Evolutionary conservation across 1,284 basidiomycete genomes (phyloP).

Genomic region (Malassezia obtusa): DNA sequence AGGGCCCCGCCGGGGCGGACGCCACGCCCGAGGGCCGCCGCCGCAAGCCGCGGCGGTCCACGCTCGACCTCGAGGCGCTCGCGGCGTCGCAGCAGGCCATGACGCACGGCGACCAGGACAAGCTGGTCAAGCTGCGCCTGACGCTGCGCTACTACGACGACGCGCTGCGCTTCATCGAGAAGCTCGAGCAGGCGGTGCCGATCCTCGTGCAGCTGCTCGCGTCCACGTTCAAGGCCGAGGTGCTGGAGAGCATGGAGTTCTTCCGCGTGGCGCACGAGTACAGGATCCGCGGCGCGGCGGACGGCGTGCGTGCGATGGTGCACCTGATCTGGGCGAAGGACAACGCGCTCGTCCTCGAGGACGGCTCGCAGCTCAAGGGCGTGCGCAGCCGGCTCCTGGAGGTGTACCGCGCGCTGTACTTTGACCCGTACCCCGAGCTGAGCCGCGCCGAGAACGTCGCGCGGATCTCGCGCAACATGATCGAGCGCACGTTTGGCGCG

Average conservation of each 20-base stretch:
- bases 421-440: constrained; percentile 55
- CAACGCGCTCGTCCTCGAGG: constrained; percentile 68
- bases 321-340: constrained; percentile 97
- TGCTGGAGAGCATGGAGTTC: constrained; percentile 89
- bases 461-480: constrained; percentile 95
- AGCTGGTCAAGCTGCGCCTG: constrained; percentile 62
- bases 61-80: constrained; percentile 41
- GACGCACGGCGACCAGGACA: constrained; percentile 33
- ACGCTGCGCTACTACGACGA: constrained; percentile 80
- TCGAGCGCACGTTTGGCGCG: constrained; percentile 54
- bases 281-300: constrained; percentile 57
- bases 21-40: constrained; percentile 4
- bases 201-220: constrained; percentile 69
- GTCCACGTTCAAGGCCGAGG: constrained; percentile 83
- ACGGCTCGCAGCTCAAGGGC: constrained; percentile 75
- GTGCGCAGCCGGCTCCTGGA: constrained; percentile 78
- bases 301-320: constrained; percentile 86
- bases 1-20: no score
- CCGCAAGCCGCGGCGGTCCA: constrained; percentile 48
- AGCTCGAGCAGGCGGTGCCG: constrained; percentile 69
- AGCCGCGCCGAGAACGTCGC: constrained; percentile 76
- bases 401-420: constrained; percentile 79
- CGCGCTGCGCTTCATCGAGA: constrained; percentile 72
- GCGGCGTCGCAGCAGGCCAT: constrained; percentile 31
- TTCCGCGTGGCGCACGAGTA: constrained; percentile 78